Base-by-base conservation (phyloP, 495 filamentous ascomycete species). In the Penicillium ucsense region DNA sequence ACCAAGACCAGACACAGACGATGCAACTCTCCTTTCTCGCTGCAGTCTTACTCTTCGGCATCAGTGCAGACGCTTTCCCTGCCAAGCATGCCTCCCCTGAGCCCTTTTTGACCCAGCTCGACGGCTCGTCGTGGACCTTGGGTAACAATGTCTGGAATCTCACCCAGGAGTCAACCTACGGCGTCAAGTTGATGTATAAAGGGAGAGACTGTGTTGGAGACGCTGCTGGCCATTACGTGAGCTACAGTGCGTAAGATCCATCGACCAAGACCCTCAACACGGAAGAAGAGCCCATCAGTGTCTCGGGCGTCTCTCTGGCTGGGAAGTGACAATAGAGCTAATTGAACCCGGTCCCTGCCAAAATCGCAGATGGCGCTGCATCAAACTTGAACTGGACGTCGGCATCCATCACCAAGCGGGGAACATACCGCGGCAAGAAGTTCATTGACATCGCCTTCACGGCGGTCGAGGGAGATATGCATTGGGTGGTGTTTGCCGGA, bases 101-200 rank as follows among this genome's bases (percentile, higher is more conserved):
- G 33, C 43, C 43, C 35, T 45, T 45, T 34, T 36, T 45, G 31
- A 45, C 43, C 8, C 43, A 45, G 11, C 32, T 45, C 32, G 43
- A 45, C 33, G 36, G 36, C 43, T 10, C 43, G 8, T 35, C 43
- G 36, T 45, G 43, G 43, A 34, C 30, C 12, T 27, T 45, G 2
- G 43, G 43, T 4, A 45, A 45, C 31, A 34, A 45, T 9, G n/a
- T 45, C 43, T 45, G 43, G 43, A 45, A 45, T 29, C 32, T 45
- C 33, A 45, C 43, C 7, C 43, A 35, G 31, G 11, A 45, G 43
- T 34, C 35, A 31, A 45, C 30, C 33, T 45, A 45, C 34, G 43
- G 43, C 4, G 33, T 45, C 34, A 45, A 45, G 33, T 27, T 45
- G 32, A 45, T 45, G 43, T 45, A 45, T 28, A 45, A 45, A 27